phyloP scores from a whole-genome alignment of 2,329 filamentous ascomycete species.

The Paraconiothyrium brasiliense region DNA sequence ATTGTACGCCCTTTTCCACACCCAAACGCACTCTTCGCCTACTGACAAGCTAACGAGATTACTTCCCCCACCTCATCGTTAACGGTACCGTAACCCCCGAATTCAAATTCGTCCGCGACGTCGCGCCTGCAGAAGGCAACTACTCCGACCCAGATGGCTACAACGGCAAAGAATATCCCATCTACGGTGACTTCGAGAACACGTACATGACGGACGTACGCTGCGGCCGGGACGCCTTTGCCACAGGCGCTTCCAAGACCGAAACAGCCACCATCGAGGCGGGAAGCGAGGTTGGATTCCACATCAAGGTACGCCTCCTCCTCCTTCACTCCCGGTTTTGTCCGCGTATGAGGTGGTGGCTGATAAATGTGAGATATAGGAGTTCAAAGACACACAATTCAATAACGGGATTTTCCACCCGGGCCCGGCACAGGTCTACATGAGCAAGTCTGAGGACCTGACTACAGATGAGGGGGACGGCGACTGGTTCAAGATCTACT shows the following conservation, averaged over 20 bases:
- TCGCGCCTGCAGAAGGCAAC: not conserved
- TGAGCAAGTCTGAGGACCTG: conserved; percentile 17
- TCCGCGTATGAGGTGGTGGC: not conserved
- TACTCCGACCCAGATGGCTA: conserved; percentile 11
- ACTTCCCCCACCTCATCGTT: conserved; percentile 20
- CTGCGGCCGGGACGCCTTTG: conserved; percentile 16
- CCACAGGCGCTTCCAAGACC: conserved; percentile 3
- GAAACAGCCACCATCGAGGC: conserved; percentile 13
- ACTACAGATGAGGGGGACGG: conserved; percentile 16
- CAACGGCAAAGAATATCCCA: conserved; percentile 18
- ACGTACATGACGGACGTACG: conserved; percentile 18
- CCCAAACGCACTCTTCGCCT: not conserved
- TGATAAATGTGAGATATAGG: not conserved
- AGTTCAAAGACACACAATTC: conserved; percentile 7
- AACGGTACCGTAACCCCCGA: conserved; percentile 17
- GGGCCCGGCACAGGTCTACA: conserved; percentile 19
- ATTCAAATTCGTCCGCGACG: conserved; percentile 21
- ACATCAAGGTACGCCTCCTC: conserved; percentile 8
- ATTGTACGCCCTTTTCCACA: conserved; percentile 4
- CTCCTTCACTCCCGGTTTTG: not conserved
- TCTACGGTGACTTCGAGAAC: conserved; percentile 17
- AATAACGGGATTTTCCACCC: conserved; percentile 19
- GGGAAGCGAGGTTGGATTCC: conserved; percentile 15
- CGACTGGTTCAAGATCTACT: conserved; percentile 24
- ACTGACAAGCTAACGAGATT: conserved; percentile 10